Evolutionary conservation across 75 land plant species (phyloP).

Genomic region (Sequoiadendron giganteum): DNA sequence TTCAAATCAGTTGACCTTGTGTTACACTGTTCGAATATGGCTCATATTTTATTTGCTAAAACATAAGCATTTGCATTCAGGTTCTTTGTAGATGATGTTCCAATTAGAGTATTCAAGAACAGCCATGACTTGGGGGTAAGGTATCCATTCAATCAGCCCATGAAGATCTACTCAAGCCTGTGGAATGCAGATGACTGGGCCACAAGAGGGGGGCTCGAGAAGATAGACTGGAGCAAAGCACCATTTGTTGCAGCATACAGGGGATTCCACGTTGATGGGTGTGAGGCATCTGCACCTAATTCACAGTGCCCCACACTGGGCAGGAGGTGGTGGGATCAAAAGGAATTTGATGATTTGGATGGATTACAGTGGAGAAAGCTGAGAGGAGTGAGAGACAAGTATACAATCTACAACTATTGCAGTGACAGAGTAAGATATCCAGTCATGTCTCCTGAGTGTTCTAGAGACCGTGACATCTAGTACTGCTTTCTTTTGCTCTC

Average conservation of each 20-base stretch:
- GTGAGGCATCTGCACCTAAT: conserved; percentile 24
- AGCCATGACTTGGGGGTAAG: conserved; percentile 43
- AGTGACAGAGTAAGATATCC: conserved; percentile 26
- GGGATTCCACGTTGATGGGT: conserved; percentile 48
- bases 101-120: conserved; percentile 55
- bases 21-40: too few relatives aligned
- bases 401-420: conserved; percentile 53
- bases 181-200: conserved; percentile 76
- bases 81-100: conserved; percentile 49
- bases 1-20: not conserved
- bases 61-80: conserved; percentile 17
- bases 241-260: conserved; percentile 46
- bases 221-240: conserved; percentile 47
- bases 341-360: conserved; percentile 30
- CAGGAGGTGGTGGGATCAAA: conserved; percentile 37
- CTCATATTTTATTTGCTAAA: too few relatives aligned
- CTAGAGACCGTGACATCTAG: conserved; percentile 20
- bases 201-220: conserved; percentile 54
- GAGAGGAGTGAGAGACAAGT: conserved; percentile 23
- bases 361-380: conserved; percentile 20
- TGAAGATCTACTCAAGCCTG: conserved; percentile 50
- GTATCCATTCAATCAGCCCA: conserved; percentile 48
- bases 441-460: conserved; percentile 28
- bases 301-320: conserved; percentile 25
- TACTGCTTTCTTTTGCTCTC: not conserved